These are phyloP conservation scores for Boletus coccyginus DNA, from an alignment of 768 basidiomycete genomes.

Conservation along the genomic window DNA sequence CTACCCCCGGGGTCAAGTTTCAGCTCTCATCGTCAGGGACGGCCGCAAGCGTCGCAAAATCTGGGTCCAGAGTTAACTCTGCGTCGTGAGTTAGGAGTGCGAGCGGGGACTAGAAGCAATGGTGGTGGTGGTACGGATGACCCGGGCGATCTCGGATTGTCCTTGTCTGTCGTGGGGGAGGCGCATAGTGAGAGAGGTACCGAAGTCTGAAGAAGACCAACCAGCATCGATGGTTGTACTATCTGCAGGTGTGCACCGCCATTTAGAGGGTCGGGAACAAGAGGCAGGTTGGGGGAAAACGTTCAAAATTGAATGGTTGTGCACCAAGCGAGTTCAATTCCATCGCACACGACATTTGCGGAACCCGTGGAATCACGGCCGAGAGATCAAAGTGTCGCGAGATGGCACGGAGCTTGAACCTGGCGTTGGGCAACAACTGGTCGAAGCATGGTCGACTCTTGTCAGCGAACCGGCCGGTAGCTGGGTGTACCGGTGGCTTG, in stretches of 20 bases:
- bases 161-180: constrained; percentile 26
- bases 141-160: constrained; percentile 5
- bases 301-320: constrained; percentile 84
- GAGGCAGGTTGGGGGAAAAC: constrained; percentile 63
- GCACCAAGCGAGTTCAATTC: constrained; percentile 70
- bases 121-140: constrained; percentile 18
- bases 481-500: not conserved
- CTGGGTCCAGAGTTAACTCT: not conserved
- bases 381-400: constrained; percentile 76
- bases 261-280: constrained; percentile 13
- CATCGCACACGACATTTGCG: constrained; percentile 72
- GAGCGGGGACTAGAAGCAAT: constrained; percentile 25
- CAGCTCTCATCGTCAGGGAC: not conserved
- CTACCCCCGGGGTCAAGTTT: constrained; percentile 30
- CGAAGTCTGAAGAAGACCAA: constrained; percentile 23
- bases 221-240: not conserved
- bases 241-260: not conserved
- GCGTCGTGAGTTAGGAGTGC: constrained; percentile 39
- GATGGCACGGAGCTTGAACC: constrained; percentile 95
- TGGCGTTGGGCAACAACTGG: constrained; percentile 56
- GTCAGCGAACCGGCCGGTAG: constrained; percentile 13
- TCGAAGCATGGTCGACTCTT: constrained; percentile 65
- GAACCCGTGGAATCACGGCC: constrained; percentile 91
- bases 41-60: not conserved
- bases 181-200: not conserved